A percentile compares a stretch with the other conserved stretches of the same genome.
Evolutionary conservation across 2,329 filamentous ascomycete species (phyloP).

Genomic region (Diaporthe sp.): DNA sequence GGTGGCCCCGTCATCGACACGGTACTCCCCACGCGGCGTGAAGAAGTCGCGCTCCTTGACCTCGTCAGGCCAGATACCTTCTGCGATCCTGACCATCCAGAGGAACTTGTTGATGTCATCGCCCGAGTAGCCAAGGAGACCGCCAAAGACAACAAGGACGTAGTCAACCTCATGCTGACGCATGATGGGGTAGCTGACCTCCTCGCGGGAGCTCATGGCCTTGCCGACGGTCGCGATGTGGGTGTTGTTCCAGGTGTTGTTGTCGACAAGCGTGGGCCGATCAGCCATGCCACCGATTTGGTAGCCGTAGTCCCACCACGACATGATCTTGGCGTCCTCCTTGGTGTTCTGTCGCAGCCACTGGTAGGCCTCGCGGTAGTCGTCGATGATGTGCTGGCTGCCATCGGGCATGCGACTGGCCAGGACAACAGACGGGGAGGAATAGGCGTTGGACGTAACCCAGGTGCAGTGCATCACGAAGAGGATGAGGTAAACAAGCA

Average conservation of each 20-base stretch:
- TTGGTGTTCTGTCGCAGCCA: constrained; percentile 98
- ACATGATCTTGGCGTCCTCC: constrained; percentile 98
- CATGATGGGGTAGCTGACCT: constrained; percentile 99
- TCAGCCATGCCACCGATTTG: constrained; percentile 99
- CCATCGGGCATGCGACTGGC: constrained; percentile 94
- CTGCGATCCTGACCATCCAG: constrained; percentile 99
- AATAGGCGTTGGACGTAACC: constrained; percentile 99
- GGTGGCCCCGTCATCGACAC: constrained; percentile 92
- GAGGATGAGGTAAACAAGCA: constrained; percentile 86
- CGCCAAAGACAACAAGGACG: constrained; percentile 96
- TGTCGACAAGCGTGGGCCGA: constrained; percentile 95
- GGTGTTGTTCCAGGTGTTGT: constrained; percentile 99
- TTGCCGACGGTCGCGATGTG: constrained; percentile 99
- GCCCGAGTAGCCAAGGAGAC: constrained; percentile 94
- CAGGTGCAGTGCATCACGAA: constrained; percentile 99
- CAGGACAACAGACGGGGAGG: constrained; percentile 95
- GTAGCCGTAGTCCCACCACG: constrained; percentile 99
- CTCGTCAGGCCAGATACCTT: constrained; percentile 99
- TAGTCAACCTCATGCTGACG: constrained; percentile 99
- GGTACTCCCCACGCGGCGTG: constrained; percentile 92
- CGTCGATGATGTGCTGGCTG: constrained; percentile 98
- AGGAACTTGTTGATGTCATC: constrained; percentile 99
- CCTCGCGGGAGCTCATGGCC: constrained; percentile 97
- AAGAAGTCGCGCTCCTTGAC: constrained; percentile 98
- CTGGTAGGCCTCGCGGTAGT: constrained; percentile 99